Evolutionary conservation across 1,284 basidiomycete genomes (phyloP), one percentile per base, ranked within the genome.

Genomic region (Phellinidium pouzarii): DNA sequence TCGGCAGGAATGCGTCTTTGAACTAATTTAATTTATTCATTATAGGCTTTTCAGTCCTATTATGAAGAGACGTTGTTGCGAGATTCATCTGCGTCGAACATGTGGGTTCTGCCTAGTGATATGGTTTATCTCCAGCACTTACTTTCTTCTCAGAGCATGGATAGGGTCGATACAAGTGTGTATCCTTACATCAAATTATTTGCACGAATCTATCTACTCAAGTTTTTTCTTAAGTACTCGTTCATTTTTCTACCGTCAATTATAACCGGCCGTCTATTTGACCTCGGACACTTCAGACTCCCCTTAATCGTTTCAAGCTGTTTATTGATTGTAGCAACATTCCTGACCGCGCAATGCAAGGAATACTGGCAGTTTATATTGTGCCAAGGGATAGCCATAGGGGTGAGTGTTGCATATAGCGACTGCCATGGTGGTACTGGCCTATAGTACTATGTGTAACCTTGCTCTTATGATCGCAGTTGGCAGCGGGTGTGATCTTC

Each of bases 301-400:
- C 70, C 79, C 6, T 68, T 77, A 42, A 58, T 73, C 3, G 53
- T 65, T 4, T 73, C 72, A 17, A 78, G 77, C 43, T 60, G 61
- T 2, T 48, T 78, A 7, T 69, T 82, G 29, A 63, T 81, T 4
- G 58, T 71, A 5, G 71, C 74, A 20, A 76, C 79, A 1, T 78
- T 84, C 61, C 68, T 84, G 46, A 69, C 77, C 11, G 76, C 76
- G 0, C 64, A 82, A 63, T 79, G 79, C 53, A 75, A 64, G 7
- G 53, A 72, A 56, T 84, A 80, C 60, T 84, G 77, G 73, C 80
- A 84, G 19, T 77, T 80, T 54, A 53, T 82, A 1, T 65, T 82
- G 0, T 78, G 75, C 59, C 79, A 82, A 60, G 79, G 79, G 0
- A 59, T 80, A 36, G 64, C 68, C 7, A 67, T 74, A 51, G 78